Conservation (phyloP, 495 filamentous ascomycete genomes). For the Friedmanniomyces simplex region DNA sequence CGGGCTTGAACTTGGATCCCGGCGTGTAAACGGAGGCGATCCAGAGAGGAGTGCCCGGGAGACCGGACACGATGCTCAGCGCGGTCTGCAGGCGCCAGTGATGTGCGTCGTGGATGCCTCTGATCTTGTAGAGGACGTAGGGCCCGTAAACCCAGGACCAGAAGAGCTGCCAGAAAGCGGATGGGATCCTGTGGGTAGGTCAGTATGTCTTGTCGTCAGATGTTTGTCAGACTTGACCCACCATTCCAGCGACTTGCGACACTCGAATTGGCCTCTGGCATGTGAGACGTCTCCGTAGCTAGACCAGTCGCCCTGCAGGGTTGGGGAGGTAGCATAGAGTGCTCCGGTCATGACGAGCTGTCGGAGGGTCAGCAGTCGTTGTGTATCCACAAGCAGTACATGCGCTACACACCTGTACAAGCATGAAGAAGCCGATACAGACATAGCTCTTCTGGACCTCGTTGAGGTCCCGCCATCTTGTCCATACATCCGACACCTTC, state of each 20-base stretch:
- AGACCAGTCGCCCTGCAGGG: background rate
- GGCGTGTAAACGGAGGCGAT: slow-evolving; percentile 25
- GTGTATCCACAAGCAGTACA: too few species aligned
- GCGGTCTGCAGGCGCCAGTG: slow-evolving; percentile 30
- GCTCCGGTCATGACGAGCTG: slow-evolving; percentile 6
- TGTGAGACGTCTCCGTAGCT: background rate
- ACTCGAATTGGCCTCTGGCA: slow-evolving; percentile 4
- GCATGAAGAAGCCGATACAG: slow-evolving; percentile 2
- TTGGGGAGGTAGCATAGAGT: background rate
- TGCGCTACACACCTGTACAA: background rate
- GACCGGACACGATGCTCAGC: slow-evolving; percentile 17
- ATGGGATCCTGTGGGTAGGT: slow-evolving; percentile 17
- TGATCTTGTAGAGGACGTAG: slow-evolving; percentile 28
- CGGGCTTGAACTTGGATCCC: background rate
- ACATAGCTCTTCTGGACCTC: background rate
- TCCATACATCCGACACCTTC: background rate
- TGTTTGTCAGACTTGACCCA: background rate
- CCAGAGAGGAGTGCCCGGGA: slow-evolving; percentile 30
- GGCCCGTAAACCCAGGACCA: slow-evolving; percentile 29
- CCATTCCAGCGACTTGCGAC: slow-evolving; percentile 31
- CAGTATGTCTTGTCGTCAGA: background rate
- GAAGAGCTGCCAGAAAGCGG: slow-evolving; percentile 27
- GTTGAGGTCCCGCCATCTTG: background rate
- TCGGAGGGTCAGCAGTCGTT: background rate
- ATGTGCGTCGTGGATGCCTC: slow-evolving; percentile 29